A percentile compares a stretch with the other conserved stretches of the same genome.
Evolutionary conservation across 805 yeast species (phyloP).

Genomic region (Teunomyces barrocoloradensis): DNA sequence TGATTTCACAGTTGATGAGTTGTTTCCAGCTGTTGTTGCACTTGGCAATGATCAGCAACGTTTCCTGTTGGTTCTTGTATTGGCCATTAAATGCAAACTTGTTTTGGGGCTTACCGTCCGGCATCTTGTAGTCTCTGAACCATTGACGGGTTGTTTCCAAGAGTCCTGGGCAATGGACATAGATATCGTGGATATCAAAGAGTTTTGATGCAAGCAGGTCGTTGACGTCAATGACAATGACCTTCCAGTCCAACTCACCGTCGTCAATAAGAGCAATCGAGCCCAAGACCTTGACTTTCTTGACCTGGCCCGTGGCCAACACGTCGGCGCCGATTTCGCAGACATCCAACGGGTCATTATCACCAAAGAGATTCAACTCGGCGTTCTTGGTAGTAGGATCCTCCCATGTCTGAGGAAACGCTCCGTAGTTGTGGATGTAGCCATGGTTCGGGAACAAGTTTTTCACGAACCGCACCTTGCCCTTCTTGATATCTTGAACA

Average conservation of each 20-base stretch:
- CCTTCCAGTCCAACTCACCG: conserved; percentile 90
- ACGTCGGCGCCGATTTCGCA: conserved; percentile 83
- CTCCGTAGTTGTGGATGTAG: conserved; percentile 84
- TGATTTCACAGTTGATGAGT: conserved; percentile 61
- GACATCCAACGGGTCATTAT: conserved; percentile 93
- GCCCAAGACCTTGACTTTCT: conserved; percentile 89
- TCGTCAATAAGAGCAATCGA: conserved; percentile 93
- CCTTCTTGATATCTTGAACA: conserved; percentile 74
- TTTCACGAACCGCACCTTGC: conserved; percentile 69
- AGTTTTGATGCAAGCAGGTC: conserved; percentile 89
- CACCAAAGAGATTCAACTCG: conserved; percentile 62
- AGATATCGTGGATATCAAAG: conserved; percentile 89
- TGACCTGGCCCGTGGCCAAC: conserved; percentile 67
- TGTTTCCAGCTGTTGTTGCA: conserved; percentile 82
- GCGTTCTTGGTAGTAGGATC: conserved; percentile 65
- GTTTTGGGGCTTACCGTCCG: conserved; percentile 97
- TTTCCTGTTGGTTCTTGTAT: conserved; percentile 82
- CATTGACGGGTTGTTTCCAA: conserved; percentile 93
- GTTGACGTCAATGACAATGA: conserved; percentile 75
- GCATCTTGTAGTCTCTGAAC: conserved; percentile 97
- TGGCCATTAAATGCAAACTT: conserved; percentile 96
- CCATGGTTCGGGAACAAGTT: conserved; percentile 84
- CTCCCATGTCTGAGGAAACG: conserved; percentile 95
- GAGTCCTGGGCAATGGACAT: conserved; percentile 84
- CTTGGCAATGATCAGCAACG: conserved; percentile 79